Base-by-base conservation (phyloP, 2,329 filamentous ascomycete genomes). In the Aaosphaeria pasadenensis region DNA sequence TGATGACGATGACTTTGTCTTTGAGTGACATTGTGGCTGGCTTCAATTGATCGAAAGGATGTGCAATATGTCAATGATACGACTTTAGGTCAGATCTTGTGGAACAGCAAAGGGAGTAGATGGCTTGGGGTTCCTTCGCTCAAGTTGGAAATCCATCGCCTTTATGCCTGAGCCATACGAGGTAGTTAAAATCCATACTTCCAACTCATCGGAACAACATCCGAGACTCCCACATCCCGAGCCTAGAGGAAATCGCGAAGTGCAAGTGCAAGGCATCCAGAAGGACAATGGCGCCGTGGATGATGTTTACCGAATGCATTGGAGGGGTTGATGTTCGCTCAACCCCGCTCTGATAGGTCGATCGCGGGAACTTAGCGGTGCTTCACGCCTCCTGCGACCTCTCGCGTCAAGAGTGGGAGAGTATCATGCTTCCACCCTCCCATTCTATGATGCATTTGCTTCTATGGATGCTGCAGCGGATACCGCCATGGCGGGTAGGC, bases 1-100 rank as follows among this genome's bases (percentile, higher is more conserved):
- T 58, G 29, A 59, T 55, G 28, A 17, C 44, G 30, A 54, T 60
- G 50, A 66, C 61, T 32, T 61, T 66, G 29, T 53, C 59, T 39
- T 64, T 54, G 39, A 66, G 46, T 11, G 59, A 60, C 53, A 63
- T 61, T 11, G 33, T 44, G 43, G 28, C 30, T 17, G 33, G n/a
- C 17, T 24, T 24, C 17, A 24, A 24, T 24, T 24, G 17, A 24
- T 24, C 17, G 17, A 24, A 24, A 24, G 17, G 17, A 24, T 24
- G 17, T 24, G 17, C 17, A 24, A 24, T 24, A 24, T 24, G 17
- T 24, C 17, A 24, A 24, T 24, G 17, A 2, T 24, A 3, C 17
- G 17, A 24, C 17, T 3, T 24, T 24, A 24, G 17, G 17, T 24
- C 17, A 24, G 3, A 24, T 24, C 17, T 24, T 24, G 17, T 24